Evolutionary conservation across 1,284 basidiomycete species (phyloP), one percentile per base, ranked within the genome.

Genomic region (Anthracocystis panici-leucophaei): DNA sequence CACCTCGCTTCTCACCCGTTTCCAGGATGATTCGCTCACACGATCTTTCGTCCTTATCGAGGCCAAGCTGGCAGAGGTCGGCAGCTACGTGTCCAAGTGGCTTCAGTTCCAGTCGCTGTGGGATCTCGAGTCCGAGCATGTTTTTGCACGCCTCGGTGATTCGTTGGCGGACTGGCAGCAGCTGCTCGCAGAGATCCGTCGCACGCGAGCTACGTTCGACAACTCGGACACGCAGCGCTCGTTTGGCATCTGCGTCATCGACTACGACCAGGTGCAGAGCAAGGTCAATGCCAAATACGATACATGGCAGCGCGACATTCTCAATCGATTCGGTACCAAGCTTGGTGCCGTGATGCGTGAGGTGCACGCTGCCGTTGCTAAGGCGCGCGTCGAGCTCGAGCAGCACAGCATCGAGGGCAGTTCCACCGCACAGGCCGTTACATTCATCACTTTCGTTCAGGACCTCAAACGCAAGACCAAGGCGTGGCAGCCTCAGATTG

Each of bases 201-300:
- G 95, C 85, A 92, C 95, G 10, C 91, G 97, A 0, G 91, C 94
- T 51, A 97, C 94, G 0, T 98, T 99, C 83, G 96, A 99, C 86
- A 98, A 94, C 16, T 93, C 93, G 20, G 95, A 97, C 79, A 95
- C 94, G 14, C 91, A 92, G 80, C 93, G 92, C 78, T 90, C 91
- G 53, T 97, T 98, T 84, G 94, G 85, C 45, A 93, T 96, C 6
- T 95, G 93, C 80, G 90, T 96, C 46, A 92, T 99, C 80, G 94
- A 98, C 87, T 98, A 97, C 86, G 95, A 97, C 85, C 95, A 97
- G 84, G 96, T 97, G 21, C 97, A 99, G 86, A 91, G 93, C 57
- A 91, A 95, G 78, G 96, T 99, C 81, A 98, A 97, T 84, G 93
- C 95, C 66, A 98, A 98, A 88, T 98, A 98, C 86, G 97, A 99